Base-by-base conservation (phyloP, 73 alveolate species). In the Tetrahymena borealis region DNA sequence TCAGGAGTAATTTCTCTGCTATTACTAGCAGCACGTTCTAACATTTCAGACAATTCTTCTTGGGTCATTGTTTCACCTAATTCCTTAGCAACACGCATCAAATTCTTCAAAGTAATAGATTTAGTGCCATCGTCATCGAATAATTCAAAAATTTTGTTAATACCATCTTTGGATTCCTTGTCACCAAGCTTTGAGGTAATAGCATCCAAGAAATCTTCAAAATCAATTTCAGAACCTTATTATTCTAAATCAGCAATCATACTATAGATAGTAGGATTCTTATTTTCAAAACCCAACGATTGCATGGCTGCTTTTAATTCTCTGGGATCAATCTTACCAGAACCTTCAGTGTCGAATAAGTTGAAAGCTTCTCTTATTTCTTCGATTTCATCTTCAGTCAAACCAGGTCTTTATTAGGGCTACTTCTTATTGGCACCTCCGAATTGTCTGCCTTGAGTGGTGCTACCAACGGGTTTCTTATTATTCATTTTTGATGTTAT, bases 281-380 rank as follows among this genome's bases (percentile, higher is more conserved):
- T 98, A 78, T 96, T 94, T 94, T 98, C 99, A 94, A 97, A 98
- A 60, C 99, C 99, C 79, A 98, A 94, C 90, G 97, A 94, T 93
- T 97, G 95, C 99, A 98, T 98, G 90, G 99, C 99, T 36, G 99
- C 99, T 95, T 98, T 98, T 78, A 98, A 97, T 96, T 98, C 99
- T 92, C 96, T 94, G 91, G 99, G 99, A 93, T 98, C 99, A 31
- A 98, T 97, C 94, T 97, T 97, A 18, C 99, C 99, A 43, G 99
- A 94, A 33, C 99, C 99, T 60, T 97, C 99, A 18, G 98, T 94
- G 94, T 97, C 99, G 94, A 97, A 97, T 91, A 98, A 97, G 94
- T 98, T 98, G 99, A 98, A 98, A 39, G 99, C 99, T 91, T 98
- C 99, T 42, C 99, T 95, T 92, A 98, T 98, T 90, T 98, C 99